Base-by-base conservation (phyloP, 257 asterid species). In the Scutellaria minor region DNA sequence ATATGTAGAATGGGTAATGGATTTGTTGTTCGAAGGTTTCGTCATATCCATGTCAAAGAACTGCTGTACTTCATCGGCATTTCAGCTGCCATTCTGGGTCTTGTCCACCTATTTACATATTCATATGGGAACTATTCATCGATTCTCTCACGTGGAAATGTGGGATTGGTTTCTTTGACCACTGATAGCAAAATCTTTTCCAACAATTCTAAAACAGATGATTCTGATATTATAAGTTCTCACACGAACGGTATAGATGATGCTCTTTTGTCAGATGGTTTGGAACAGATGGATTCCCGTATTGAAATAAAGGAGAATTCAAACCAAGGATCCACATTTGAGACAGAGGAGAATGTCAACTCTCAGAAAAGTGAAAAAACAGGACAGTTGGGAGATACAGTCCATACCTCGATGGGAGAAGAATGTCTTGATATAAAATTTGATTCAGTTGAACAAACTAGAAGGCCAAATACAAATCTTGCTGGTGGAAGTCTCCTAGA, bases 121-220 rank as follows among this genome's bases (percentile, higher is more conserved):
- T 85, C 85, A 27, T 65, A 69, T 67, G 75, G 74, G 13, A 75
- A 72, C 65, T 73, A 73, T 76, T 68, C 55, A 37, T 77, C 79
- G 41, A 37, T 75, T 62, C 37, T 64, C 56, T 71, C 86, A 51
- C 73, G 48, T 63, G 70, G 64, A 27, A 73, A 73, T 57, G 77
- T 20, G 12, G 73, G 72, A 20, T 55, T 66, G 51, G 56, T 59
- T 14, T 80, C 75, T 50, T 13, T 68, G 74, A 51, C 44, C 7
- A 64, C 27, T 58, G 75, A 51, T 57, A 75, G 72, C 47, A 8
- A 71, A 47, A 27, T 67, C 62, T 42, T 52, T 60, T 71, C 73
- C 39, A 72, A 58, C 57, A 46, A 46, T 15, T 74, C 84, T 5
- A 50, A 44, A 41, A 72, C 41, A 20, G 64, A n/a, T 6, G 55